Conservation (phyloP, 768 basidiomycete species). For the Leccinum subgranulosum region DNA sequence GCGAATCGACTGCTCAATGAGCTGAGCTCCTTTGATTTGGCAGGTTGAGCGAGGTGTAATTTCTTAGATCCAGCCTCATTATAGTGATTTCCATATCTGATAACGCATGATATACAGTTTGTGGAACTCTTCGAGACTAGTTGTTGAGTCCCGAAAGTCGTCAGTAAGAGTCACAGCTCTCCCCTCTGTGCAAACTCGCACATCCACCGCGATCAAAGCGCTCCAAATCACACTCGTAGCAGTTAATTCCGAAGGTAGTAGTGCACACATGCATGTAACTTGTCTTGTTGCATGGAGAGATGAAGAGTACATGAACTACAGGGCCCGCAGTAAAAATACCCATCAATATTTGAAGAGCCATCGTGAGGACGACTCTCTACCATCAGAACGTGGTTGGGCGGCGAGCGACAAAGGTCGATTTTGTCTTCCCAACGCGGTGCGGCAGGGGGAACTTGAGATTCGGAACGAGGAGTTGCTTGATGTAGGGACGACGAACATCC, state of each 20-base stretch:
- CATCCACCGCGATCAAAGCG: background rate
- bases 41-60: background rate
- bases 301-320: slow-evolving; percentile 14
- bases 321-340: slow-evolving; percentile 3
- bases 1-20: background rate
- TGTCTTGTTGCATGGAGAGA: slow-evolving; percentile 15
- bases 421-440: slow-evolving; percentile 76
- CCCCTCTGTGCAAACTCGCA: background rate
- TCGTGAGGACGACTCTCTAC: background rate
- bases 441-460: slow-evolving; percentile 97
- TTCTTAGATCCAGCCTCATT: background rate
- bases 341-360: slow-evolving; percentile 2
- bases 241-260: background rate
- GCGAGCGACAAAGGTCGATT: slow-evolving; percentile 76
- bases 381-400: slow-evolving; percentile 71
- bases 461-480: slow-evolving; percentile 91
- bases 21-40: too few relatives aligned
- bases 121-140: background rate
- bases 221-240: background rate
- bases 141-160: background rate
- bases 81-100: background rate
- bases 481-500: slow-evolving; percentile 94
- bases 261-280: slow-evolving; percentile 2
- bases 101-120: background rate
- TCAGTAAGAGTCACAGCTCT: background rate